phyloP scores from a whole-genome alignment of 495 filamentous ascomycete species.

The Cercophora newfieldiana region DNA sequence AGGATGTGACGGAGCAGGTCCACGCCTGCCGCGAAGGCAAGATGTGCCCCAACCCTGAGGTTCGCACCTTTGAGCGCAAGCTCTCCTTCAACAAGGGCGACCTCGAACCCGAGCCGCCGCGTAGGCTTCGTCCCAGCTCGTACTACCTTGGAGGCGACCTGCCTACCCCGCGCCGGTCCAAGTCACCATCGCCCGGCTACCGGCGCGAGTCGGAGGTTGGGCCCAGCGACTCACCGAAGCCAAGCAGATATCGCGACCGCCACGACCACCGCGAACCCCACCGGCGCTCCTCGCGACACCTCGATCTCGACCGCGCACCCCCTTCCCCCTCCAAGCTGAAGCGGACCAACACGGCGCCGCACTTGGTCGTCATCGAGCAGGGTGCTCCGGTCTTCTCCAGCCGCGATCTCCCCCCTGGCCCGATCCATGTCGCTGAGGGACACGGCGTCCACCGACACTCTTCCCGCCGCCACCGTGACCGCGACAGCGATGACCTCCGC shows the following conservation, averaged over 20 bases:
- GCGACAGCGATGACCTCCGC: neutral
- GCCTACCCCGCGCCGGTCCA: slow-evolving; percentile 40
- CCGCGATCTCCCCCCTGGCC: slow-evolving; percentile 25
- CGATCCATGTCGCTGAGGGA: slow-evolving; percentile 25
- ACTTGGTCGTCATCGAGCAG: slow-evolving; percentile 32
- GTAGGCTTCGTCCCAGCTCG: slow-evolving; percentile 27
- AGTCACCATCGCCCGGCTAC: slow-evolving; percentile 42
- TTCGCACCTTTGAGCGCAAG: slow-evolving; percentile 30
- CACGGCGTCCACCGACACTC: slow-evolving; percentile 23
- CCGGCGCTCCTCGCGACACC: slow-evolving; percentile 22
- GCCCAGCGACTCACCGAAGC: neutral
- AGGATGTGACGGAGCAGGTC: slow-evolving; percentile 32
- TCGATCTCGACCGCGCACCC: slow-evolving; percentile 15
- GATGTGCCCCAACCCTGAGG: slow-evolving; percentile 27
- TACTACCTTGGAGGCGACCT: slow-evolving; percentile 27
- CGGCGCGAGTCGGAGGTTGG: slow-evolving; percentile 31
- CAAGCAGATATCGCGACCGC: slow-evolving; percentile 28
- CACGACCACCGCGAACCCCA: slow-evolving; percentile 20
- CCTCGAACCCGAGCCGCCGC: slow-evolving; percentile 26
- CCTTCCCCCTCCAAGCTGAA: slow-evolving; percentile 19
- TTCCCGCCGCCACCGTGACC: slow-evolving; percentile 19
- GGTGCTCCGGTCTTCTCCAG: slow-evolving; percentile 18
- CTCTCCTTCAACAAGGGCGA: slow-evolving; percentile 29
- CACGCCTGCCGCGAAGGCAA: slow-evolving; percentile 31
- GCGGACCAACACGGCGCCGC: slow-evolving; percentile 27